Evolutionary conservation across 1,284 basidiomycete genomes (phyloP), one percentile per base, ranked within the genome.

Genomic region (Exobasidium rhododendri): DNA sequence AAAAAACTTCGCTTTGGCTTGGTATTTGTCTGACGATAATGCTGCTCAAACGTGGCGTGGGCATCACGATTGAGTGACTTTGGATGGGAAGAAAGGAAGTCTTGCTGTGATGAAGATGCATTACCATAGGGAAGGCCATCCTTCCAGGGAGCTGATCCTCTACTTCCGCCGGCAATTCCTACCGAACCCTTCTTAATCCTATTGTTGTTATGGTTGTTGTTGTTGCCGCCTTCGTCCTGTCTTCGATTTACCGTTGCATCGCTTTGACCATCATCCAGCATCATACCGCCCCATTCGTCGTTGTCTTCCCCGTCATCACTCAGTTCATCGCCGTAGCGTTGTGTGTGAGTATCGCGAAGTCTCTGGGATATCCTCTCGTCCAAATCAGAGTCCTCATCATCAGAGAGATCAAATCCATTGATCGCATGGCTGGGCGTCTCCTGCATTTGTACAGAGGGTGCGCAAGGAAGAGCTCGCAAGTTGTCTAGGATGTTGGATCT

Each of bases 371-470:
- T 79, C 30, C 80, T 68, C 49, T 78, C 74, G 66, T 81, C 80
- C 56, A 80, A 63, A 64, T 80, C 80, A 26, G 78, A 78, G 58
- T 81, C 80, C n/a, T 78, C 77, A 49, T 69, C 73, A 44, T 74
- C 73, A 22, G 69, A 70, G 51, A 74, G 52, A 30, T 78, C 75
- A 61, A 68, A 72, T 58, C 85, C 85, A 2, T 85, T 86, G 44
- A 77, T 54, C 46, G 74, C 69, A 5, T 64, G 64, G 45, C 85
- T 80, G 0, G 92, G 92, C 1, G 91, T 88, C 55, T 90, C 86
- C 52, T 93, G 91, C 84, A 96, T 86, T 63, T 87, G 89, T 0
- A 92, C 91, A 6, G 91, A 91, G 0, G 94, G 94, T 0, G 91
- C 92, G 65, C 87, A 86, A 1, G 86, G 86, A 28, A 98, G 81